Evolutionary conservation across 768 basidiomycete species (phyloP), one percentile per base, ranked within the genome.

Genomic region (Podaxis pistillaris): DNA sequence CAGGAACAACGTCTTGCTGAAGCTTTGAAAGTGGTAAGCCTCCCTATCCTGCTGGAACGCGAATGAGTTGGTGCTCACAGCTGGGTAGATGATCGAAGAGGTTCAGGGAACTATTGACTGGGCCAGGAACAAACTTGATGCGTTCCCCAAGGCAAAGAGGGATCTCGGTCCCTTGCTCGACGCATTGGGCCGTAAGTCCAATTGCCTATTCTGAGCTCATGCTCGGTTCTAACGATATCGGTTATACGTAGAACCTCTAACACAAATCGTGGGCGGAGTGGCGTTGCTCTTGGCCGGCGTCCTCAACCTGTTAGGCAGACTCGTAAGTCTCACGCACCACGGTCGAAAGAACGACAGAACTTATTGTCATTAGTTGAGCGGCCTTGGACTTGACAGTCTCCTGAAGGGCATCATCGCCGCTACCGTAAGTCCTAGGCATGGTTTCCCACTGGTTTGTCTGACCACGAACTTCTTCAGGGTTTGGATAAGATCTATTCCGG

Each of bases 1-100:
- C 72, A 77, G 47, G 77, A 78, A 50, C 75, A 77, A 54, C 70
- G 76, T 7, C 73, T 78, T 44, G 76, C 76, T 1, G 75, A 77
- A 55, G 74, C 75, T 6, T 62, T 78, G 60, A 77, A 75, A 70
- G 67, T 72, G 12, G 75, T 76, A 64, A 46, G 73, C 56, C 6
- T 17, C 11, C n/a, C 12, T 7, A 22, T 46, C 1, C 15, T 33
- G 33, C 17, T 19, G 15, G 12, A 51, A 13, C 41, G 22, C 44
- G 51, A 11, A n/a, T 26, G 15, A 22, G 52, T 36, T 36, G 3
- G 33, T 19, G 22, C 33, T 58, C 8, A 26, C 24, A 11, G 11
- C 15, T 22, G 1, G 36, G 30, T 33, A 77, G 77, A 62, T 77
- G 60, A 52, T 76, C 38, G 69, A 77, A 62, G 74, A 75, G 59